These are phyloP conservation scores for Neurospora sp. DNA, from an alignment of 495 filamentous ascomycete genomes.

Conservation along the genomic window DNA sequence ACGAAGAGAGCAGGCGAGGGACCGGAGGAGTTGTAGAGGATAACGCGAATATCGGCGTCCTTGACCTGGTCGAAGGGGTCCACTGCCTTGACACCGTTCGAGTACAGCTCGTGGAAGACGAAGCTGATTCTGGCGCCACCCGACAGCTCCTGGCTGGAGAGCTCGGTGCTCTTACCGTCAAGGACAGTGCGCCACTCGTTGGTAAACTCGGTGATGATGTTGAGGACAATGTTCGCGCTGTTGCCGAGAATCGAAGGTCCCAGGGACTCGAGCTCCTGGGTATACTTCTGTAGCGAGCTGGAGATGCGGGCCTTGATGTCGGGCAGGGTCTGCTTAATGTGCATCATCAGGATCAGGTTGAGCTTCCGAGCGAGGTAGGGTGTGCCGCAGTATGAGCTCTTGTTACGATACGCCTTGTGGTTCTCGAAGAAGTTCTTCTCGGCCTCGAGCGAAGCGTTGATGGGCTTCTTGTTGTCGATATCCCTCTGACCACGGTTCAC, in stretches of 20 bases:
- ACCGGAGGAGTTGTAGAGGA: conserved; percentile 96
- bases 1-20: conserved; percentile 96
- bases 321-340: conserved; percentile 98
- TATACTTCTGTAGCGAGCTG: conserved; percentile 86
- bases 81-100: conserved; percentile 95
- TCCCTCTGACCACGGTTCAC: conserved; percentile 98
- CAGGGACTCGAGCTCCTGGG: conserved; percentile 65
- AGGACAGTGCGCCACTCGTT: conserved; percentile 94
- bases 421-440: conserved; percentile 98
- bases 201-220: conserved; percentile 97
- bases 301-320: conserved; percentile 96
- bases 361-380: conserved; percentile 94
- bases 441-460: conserved; percentile 84
- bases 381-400: conserved; percentile 96
- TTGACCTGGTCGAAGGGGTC: conserved; percentile 97
- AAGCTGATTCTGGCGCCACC: conserved; percentile 98
- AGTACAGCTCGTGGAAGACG: conserved; percentile 97
- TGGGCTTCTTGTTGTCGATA: conserved; percentile 92
- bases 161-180: conserved; percentile 91
- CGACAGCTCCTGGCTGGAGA: conserved; percentile 88
- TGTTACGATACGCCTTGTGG: conserved; percentile 97
- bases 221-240: conserved; percentile 88
- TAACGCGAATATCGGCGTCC: conserved; percentile 93
- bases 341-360: conserved; percentile 99
- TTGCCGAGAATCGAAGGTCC: conserved; percentile 96